Conservation (phyloP, 179 eudicot species). For the Nepenthes alata region DNA sequence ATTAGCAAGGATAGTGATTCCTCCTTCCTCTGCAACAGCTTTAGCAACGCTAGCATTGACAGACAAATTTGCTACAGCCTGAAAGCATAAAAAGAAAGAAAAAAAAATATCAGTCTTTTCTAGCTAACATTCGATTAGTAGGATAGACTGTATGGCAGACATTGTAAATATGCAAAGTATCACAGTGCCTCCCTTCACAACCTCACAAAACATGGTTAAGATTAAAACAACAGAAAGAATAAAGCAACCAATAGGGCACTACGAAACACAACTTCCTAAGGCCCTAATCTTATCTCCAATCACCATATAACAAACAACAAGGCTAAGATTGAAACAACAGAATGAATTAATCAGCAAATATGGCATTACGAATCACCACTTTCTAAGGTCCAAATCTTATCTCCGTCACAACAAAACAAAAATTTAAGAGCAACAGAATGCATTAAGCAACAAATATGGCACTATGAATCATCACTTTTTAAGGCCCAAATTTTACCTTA, state of each 20-base stretch:
- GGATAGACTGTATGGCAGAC: not conserved
- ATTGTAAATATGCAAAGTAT: not conserved
- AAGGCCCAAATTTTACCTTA: constrained; percentile 36
- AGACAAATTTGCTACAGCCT: constrained; percentile 98
- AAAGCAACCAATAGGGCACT: not conserved
- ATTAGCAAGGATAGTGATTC: constrained; percentile 64
- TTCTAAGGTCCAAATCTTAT: constrained; percentile 18
- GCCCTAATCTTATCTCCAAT: constrained; percentile 29
- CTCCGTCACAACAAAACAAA: constrained; percentile 11
- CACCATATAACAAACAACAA: too few species aligned
- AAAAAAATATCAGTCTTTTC: not conserved
- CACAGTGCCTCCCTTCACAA: not conserved
- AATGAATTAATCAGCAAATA: not conserved
- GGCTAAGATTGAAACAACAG: not conserved
- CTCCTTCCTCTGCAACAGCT: constrained; percentile 68
- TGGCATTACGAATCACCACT: not conserved
- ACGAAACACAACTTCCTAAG: not conserved
- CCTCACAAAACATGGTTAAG: not conserved
- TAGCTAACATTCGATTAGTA: not conserved
- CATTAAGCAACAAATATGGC: not conserved
- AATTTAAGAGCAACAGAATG: not conserved
- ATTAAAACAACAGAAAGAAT: not conserved
- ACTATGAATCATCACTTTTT: not conserved
- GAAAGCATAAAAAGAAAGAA: not conserved
- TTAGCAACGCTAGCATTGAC: constrained; percentile 76